phyloP scores from a whole-genome alignment of 805 yeast genomes.

The Saturnispora sanitii region DNA sequence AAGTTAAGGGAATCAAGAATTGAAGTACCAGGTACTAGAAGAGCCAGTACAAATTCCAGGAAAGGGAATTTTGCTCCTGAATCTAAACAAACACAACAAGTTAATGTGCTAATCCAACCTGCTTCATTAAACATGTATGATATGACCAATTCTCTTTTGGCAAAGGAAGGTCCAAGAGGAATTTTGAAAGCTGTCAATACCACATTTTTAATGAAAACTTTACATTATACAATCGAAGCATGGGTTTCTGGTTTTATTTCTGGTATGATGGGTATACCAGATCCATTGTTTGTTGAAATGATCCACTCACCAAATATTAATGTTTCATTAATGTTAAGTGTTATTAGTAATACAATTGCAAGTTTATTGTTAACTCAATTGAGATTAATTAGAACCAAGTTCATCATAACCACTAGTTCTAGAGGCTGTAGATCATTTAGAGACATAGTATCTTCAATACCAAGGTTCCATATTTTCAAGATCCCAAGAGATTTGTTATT shows the following conservation, averaged over 20 bases:
- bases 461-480: constrained; percentile 31
- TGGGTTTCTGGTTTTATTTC: constrained; percentile 88
- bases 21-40: constrained; percentile 20
- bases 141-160: constrained; percentile 50
- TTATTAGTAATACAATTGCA: constrained; percentile 63
- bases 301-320: constrained; percentile 72
- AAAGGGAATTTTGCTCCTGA: neutral
- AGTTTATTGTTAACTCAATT: constrained; percentile 69
- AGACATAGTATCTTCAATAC: constrained; percentile 46
- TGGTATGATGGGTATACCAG: constrained; percentile 74
- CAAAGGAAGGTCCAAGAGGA: constrained; percentile 66
- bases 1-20: constrained; percentile 22
- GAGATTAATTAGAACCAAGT: constrained; percentile 67
- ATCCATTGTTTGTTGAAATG: constrained; percentile 76
- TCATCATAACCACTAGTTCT: constrained; percentile 47
- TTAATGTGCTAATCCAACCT: constrained; percentile 34
- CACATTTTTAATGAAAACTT: constrained; percentile 65
- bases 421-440: constrained; percentile 57
- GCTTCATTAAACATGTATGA: constrained; percentile 52
- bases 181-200: constrained; percentile 69
- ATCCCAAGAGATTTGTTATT: constrained; percentile 48
- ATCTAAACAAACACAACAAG: neutral
- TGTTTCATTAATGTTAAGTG: constrained; percentile 54
- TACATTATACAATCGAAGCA: constrained; percentile 70
- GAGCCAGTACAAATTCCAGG: constrained; percentile 9